Base-by-base conservation (phyloP, 164 flowering plant species). In the Euptelea pleiosperma region DNA sequence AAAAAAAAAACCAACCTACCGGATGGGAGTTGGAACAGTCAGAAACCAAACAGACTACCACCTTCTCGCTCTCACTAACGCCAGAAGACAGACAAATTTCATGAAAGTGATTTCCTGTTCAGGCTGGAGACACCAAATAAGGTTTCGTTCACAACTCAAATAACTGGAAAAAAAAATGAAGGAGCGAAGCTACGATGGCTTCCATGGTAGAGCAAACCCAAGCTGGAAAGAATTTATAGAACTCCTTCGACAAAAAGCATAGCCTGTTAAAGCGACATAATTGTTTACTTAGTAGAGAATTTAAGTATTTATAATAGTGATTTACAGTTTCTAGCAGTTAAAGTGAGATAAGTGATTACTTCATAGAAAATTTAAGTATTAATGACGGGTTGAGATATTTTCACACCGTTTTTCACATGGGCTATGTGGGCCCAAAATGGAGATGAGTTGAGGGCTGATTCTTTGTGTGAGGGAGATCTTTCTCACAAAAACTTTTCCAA, bases 271-370 rank as follows among this genome's bases (percentile, higher is more conserved):
- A 40, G 36, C 41, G 31, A 39, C n/a, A 56, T 28, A n/a, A 29
- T 6, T 42, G 37, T 29, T 29, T 28, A 41, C 60, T 56, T 56
- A 33, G 19, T 16, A 29, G 24, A 29, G 11, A 56, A 19, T 56
- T 16, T 29, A 56, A 56, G 60, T 29, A 56, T 45, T 41, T 2
- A 37, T 18, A 54, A 36, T 18, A 55, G 15, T 55, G 28, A 7
- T 1, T n/a, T 3, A 28, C 52, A 25, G 16, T 41, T 41, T 16
- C 8, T 16, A 3, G 16, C 44, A 41, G 44, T 15, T n/a, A 11
- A 41, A 41, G 8, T 41, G 19, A n/a, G 15, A 41, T n/a, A n/a
- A n/a, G n/a, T n/a, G n/a, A n/a, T n/a, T n/a, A n/a, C n/a, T n/a
- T n/a, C n/a, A n/a, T n/a, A n/a, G n/a, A n/a, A n/a, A n/a, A n/a